Evolutionary conservation across 2,329 filamentous ascomycete genomes (phyloP).

Genomic region (Botryotinia narcissicola): DNA sequence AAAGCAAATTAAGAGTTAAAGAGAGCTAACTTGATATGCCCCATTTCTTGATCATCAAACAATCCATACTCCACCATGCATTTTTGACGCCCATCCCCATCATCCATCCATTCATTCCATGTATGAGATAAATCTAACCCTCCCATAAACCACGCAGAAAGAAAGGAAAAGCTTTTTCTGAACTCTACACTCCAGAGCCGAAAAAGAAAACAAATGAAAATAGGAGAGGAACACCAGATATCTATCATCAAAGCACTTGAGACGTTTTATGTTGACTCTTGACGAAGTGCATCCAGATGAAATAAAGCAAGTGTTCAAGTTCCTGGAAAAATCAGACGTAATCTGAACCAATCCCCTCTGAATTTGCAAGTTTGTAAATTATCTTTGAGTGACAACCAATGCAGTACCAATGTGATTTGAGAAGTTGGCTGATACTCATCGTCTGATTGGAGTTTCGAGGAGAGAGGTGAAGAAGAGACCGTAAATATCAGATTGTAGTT

Average conservation of each 20-base stretch:
- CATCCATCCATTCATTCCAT: neutral
- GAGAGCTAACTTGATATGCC: neutral
- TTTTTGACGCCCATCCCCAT: conserved; percentile 11
- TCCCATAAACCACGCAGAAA: neutral
- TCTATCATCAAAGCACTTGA: neutral
- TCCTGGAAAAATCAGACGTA: neutral
- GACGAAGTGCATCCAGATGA: neutral
- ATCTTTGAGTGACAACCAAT: neutral
- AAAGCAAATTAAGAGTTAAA: neutral
- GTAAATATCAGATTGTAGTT: neutral
- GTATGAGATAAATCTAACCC: neutral
- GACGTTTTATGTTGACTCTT: neutral
- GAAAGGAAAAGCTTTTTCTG: neutral
- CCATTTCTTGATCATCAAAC: neutral
- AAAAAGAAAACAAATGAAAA: conserved; percentile 1
- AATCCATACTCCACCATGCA: conserved; percentile 14
- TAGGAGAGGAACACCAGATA: neutral
- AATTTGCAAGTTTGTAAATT: neutral
- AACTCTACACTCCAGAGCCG: neutral
- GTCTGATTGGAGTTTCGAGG: conserved; percentile 10
- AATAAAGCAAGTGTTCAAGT: neutral
- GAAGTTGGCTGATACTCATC: neutral
- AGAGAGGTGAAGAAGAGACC: neutral
- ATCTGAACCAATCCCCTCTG: conserved; percentile 1
- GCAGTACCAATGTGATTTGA: neutral